These are phyloP conservation scores for Stemphylium beticola DNA, from an alignment of 2,329 filamentous ascomycete genomes.

Conservation along the genomic window DNA sequence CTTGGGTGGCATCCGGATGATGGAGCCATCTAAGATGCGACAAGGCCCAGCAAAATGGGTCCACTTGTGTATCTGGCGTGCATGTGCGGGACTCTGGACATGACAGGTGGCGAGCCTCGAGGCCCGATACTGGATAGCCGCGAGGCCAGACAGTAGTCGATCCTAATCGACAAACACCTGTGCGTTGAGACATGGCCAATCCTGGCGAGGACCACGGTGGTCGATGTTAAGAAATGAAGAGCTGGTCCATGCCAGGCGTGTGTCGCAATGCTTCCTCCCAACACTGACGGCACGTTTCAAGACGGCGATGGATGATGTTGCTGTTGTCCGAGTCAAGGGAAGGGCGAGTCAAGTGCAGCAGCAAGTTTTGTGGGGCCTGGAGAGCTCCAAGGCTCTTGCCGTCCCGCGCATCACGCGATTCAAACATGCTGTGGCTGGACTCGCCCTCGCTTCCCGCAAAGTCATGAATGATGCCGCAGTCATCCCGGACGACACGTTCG, in stretches of 20 bases:
- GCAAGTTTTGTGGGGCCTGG: slow-evolving; percentile 2
- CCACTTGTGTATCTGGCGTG: slow-evolving; percentile 12
- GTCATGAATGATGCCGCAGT: slow-evolving; percentile 3
- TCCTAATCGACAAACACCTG: slow-evolving; percentile 18
- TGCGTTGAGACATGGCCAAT: slow-evolving; percentile 40
- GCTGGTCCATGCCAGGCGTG: too few species aligned
- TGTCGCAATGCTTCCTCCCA: too few species aligned
- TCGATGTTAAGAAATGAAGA: too few species aligned
- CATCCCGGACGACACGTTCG: not conserved
- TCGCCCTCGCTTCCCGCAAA: not conserved
- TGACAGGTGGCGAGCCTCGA: not conserved
- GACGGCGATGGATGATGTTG: not conserved
- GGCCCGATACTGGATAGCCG: slow-evolving; percentile 24
- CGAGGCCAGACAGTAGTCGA: slow-evolving; percentile 16
- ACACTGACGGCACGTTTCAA: too few species aligned
- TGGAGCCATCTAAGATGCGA: slow-evolving; percentile 4
- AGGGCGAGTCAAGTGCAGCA: slow-evolving; percentile 13
- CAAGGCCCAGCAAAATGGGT: slow-evolving; percentile 3
- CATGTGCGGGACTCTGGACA: slow-evolving; percentile 5
- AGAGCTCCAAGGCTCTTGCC: slow-evolving; percentile 10
- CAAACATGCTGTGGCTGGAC: slow-evolving; percentile 12
- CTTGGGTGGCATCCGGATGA: slow-evolving; percentile 18
- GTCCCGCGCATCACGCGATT: slow-evolving; percentile 16
- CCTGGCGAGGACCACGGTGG: not conserved
- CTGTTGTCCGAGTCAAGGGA: slow-evolving; percentile 2